phyloP scores from a whole-genome alignment of 345 rosid genomes.

The Dipteronia dyeriana region DNA sequence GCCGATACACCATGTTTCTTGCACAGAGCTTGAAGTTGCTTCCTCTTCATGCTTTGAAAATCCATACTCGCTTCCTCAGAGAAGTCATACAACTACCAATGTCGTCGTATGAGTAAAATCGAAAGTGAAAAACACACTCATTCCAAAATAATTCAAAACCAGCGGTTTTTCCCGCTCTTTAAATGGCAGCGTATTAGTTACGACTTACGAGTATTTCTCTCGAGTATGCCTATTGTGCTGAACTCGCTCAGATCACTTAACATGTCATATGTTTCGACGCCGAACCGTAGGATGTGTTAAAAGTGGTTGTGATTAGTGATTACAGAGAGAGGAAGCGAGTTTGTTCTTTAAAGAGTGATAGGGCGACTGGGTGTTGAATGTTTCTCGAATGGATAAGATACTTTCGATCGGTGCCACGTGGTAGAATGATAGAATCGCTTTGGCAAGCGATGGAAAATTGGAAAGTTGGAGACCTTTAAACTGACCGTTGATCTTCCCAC shows the following conservation, averaged over 20 bases:
- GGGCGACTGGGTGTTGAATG: not conserved
- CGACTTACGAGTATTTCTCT: not conserved
- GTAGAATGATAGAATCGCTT: not conserved
- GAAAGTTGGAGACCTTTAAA: too few species aligned
- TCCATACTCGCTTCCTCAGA: constrained; percentile 32
- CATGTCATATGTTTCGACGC: not conserved
- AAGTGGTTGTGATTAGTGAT: not conserved
- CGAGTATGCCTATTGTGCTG: too few species aligned
- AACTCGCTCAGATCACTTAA: not conserved
- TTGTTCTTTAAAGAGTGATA: too few species aligned
- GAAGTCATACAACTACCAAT: not conserved
- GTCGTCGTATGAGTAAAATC: not conserved
- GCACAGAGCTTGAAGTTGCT: constrained; percentile 54
- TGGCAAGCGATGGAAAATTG: not conserved
- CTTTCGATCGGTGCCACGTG: not conserved
- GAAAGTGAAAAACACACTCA: too few species aligned
- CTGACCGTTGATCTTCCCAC: not conserved
- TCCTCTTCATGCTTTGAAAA: constrained; percentile 52
- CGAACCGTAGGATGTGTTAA: too few species aligned
- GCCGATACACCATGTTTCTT: constrained; percentile 64
- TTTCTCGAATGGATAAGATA: not conserved
- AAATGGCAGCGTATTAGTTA: not conserved
- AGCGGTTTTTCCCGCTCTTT: constrained; percentile 16
- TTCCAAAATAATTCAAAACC: constrained; percentile 4
- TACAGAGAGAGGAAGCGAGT: not conserved